These are phyloP conservation scores for Bjerkandera adusta DNA, from an alignment of 1,284 basidiomycete species.

Conservation along the genomic window DNA sequence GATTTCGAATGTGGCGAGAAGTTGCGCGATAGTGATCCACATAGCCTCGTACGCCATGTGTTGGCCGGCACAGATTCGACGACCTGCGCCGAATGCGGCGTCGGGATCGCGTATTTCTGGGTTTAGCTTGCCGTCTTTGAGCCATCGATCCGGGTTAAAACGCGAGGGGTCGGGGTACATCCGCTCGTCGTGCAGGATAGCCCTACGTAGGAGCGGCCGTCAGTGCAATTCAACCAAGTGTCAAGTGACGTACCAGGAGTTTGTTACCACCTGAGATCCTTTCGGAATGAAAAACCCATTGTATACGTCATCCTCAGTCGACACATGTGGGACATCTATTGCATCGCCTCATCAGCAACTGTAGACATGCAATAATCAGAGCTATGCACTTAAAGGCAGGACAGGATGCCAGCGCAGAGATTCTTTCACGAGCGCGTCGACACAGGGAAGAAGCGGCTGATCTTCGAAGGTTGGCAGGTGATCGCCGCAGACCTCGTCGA, in stretches of 20 bases:
- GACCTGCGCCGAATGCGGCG: constrained; percentile 5
- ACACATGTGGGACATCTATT: not conserved
- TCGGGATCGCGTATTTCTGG: constrained; percentile 6
- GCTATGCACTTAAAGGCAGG: not conserved
- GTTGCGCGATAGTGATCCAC: constrained; percentile 18
- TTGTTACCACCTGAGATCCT: constrained; percentile 41
- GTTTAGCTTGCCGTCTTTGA: constrained; percentile 12
- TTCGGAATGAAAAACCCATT: constrained; percentile 42
- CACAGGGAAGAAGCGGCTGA: constrained; percentile 23
- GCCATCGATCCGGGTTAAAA: constrained; percentile 28
- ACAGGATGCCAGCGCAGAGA: constrained; percentile 12
- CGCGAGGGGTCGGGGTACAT: constrained; percentile 22
- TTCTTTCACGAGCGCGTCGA: constrained; percentile 30
- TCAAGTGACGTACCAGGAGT: constrained; percentile 36
- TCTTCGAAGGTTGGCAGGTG: constrained; percentile 28
- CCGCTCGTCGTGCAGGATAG: constrained; percentile 22
- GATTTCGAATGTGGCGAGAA: constrained; percentile 22
- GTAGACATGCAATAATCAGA: not conserved
- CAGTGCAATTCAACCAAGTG: too few species aligned
- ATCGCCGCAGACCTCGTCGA: constrained; percentile 28
- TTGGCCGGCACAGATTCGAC: constrained; percentile 20
- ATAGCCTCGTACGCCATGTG: constrained; percentile 19
- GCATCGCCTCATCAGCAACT: not conserved
- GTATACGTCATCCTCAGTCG: constrained; percentile 38
- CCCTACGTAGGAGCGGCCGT: constrained; percentile 19